Conservation (phyloP, 2,329 filamentous ascomycete species). For the Elsinoe batatas region DNA sequence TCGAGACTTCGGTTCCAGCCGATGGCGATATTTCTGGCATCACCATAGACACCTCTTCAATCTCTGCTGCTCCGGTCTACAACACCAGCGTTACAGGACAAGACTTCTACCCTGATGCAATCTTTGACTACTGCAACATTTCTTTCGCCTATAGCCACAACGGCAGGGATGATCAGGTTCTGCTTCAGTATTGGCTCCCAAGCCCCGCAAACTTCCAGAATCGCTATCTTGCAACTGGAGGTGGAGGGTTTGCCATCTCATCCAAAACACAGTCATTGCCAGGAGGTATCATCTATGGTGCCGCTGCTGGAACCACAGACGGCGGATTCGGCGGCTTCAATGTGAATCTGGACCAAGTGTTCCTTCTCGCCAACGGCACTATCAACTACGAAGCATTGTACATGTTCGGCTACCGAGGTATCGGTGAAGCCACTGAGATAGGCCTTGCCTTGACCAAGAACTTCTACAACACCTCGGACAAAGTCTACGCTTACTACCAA, state of each 20-base stretch:
- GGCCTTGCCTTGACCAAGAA: conserved; percentile 36
- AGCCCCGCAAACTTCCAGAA: conserved; percentile 35
- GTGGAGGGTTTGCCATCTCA: conserved; percentile 34
- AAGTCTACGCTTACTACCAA: conserved; percentile 42
- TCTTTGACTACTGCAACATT: conserved; percentile 19
- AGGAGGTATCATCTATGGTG: conserved; percentile 36
- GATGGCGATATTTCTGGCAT: conserved; percentile 19
- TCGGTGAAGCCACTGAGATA: conserved; percentile 43
- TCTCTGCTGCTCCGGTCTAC: conserved; percentile 29
- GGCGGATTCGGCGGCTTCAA: conserved; percentile 42
- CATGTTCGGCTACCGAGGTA: conserved; percentile 43
- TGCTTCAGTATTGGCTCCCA: conserved; percentile 34
- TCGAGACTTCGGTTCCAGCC: conserved; percentile 13
- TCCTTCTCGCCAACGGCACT: conserved; percentile 35
- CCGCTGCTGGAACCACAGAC: conserved; percentile 39
- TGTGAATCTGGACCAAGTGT: conserved; percentile 29
- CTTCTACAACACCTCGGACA: conserved; percentile 28
- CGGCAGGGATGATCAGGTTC: conserved; percentile 28
- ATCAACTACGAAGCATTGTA: conserved; percentile 42
- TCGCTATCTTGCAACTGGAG: conserved; percentile 32
- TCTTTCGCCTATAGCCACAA: conserved; percentile 32
- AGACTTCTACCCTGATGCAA: conserved; percentile 25
- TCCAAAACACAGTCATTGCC: conserved; percentile 23
- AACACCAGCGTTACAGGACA: conserved; percentile 24
- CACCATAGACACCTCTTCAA: conserved; percentile 33